Base-by-base conservation (phyloP, 345 rosid species). In the Hirschfeldia incana region DNA sequence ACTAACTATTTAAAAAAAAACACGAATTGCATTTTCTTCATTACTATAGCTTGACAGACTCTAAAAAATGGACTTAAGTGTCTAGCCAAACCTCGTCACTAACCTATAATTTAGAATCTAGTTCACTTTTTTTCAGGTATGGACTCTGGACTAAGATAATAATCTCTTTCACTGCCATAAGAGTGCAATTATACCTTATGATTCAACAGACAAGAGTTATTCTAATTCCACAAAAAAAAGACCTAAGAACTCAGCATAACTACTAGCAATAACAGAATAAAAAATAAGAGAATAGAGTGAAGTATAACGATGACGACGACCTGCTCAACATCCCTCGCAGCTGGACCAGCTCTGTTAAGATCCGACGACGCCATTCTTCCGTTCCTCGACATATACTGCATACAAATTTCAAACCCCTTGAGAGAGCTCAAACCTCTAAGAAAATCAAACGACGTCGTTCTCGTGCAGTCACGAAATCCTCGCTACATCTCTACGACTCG, bases 271-370 rank as follows among this genome's bases (percentile, higher is more conserved):
- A 32, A 32, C 6, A 4, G 10, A 74, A 69, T 53, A 42, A 67
- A 16, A n/a, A 62, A 58, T 28, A 69, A 55, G 81, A 65, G 51
- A 67, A 33, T 72, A 78, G 29, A 72, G 44, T 44, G 67, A 57
- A 33, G 36, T 53, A 53, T 2, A 58, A 49, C 53, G 17, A 51
- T 1, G 9, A 21, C 21, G 33, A 1, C 0, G 82, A 95, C 99
- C 99, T 93, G 99, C 82, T 95, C 99, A 65, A 85, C 81, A 85
- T 95, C 97, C 72, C 99, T 87, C 84, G 91, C 99, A 5, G 89
- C 88, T 4, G 93, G 86, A 51, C 87, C 99, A 5, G 86, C 85
- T 84, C 97, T 87, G 78, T 89, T 86, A 85, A 91, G 97, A 91
- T 90, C 98, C 85, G 92, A 87, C 61, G 96, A 89, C 98, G 8